phyloP scores from a whole-genome alignment of 768 basidiomycete genomes.

The Solioccasus polychromus region DNA sequence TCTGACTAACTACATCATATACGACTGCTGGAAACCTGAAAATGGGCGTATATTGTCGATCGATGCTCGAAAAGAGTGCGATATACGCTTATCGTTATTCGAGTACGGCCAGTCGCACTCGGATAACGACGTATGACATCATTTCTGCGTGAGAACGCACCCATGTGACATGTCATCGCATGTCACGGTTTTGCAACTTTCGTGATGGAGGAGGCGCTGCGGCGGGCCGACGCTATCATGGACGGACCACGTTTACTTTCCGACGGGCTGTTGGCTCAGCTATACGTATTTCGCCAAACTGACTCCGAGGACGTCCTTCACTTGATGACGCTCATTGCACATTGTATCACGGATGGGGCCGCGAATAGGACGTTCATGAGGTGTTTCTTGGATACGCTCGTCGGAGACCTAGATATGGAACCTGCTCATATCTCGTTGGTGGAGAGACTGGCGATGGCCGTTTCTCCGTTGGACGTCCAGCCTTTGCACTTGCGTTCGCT shows the following conservation, averaged over 20 bases:
- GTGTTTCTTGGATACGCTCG: slow-evolving; percentile 44
- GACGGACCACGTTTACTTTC: slow-evolving; percentile 39
- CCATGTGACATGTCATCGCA: no score
- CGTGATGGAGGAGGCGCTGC: slow-evolving; percentile 36
- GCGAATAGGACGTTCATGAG: slow-evolving; percentile 40
- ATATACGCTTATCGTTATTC: no score
- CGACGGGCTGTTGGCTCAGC: slow-evolving; percentile 39
- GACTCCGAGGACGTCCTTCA: slow-evolving; percentile 38
- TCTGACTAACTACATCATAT: no score
- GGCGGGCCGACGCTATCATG: slow-evolving; percentile 28
- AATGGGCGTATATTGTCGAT: no score
- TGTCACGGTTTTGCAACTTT: no score
- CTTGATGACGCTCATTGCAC: slow-evolving; percentile 43
- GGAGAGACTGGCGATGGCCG: slow-evolving; percentile 40
- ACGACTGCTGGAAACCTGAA: no score
- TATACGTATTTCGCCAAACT: slow-evolving; percentile 40
- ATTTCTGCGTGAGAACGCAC: no score
- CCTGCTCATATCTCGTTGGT: slow-evolving; percentile 27
- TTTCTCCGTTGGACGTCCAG: slow-evolving; percentile 37
- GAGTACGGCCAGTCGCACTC: no score
- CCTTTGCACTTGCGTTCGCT: slow-evolving; percentile 30
- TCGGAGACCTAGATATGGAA: background rate
- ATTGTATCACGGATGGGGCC: slow-evolving; percentile 50
- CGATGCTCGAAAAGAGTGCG: no score
- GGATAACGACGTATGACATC: no score